Percentiles rank a stretch among this genome's conserved stretches.
Conservation (phyloP, 1,284 basidiomycete genomes). For the Ustilago shanxiensis region DNA sequence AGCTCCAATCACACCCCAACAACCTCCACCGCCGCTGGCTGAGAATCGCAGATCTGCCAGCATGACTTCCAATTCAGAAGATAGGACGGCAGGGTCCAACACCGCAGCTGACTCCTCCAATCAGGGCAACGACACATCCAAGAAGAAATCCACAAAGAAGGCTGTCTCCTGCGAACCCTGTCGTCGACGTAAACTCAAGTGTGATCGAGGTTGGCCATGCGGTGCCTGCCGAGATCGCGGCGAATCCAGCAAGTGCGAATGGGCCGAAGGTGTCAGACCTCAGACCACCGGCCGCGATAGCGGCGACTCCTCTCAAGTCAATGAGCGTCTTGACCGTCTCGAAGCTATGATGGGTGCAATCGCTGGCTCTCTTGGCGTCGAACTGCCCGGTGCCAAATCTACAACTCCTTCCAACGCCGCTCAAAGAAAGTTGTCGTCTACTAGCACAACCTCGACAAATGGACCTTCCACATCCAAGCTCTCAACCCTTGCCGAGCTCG, state of each 20-base stretch:
- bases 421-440: constrained; percentile 23
- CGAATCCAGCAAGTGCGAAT: constrained; percentile 61
- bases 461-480: constrained; percentile 36
- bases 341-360: constrained; percentile 58
- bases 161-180: constrained; percentile 65
- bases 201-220: constrained; percentile 59
- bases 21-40: neutral
- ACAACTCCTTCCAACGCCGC: constrained; percentile 5
- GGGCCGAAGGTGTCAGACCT: constrained; percentile 62
- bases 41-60: constrained; percentile 5
- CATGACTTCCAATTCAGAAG: constrained; percentile 27
- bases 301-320: constrained; percentile 33
- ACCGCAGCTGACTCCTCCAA: constrained; percentile 4
- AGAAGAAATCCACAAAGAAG: constrained; percentile 60
- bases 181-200: constrained; percentile 64
- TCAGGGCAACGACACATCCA: constrained; percentile 16
- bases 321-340: constrained; percentile 55
- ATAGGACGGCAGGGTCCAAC: neutral
- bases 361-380: constrained; percentile 41
- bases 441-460: constrained; percentile 20
- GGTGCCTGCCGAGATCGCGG: constrained; percentile 53
- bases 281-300: constrained; percentile 55
- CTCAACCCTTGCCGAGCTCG: constrained; percentile 51
- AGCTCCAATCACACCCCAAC: constrained; percentile 1
- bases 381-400: constrained; percentile 30